Conservation (phyloP, 805 yeast species). For the Priceomyces haplophilus region DNA sequence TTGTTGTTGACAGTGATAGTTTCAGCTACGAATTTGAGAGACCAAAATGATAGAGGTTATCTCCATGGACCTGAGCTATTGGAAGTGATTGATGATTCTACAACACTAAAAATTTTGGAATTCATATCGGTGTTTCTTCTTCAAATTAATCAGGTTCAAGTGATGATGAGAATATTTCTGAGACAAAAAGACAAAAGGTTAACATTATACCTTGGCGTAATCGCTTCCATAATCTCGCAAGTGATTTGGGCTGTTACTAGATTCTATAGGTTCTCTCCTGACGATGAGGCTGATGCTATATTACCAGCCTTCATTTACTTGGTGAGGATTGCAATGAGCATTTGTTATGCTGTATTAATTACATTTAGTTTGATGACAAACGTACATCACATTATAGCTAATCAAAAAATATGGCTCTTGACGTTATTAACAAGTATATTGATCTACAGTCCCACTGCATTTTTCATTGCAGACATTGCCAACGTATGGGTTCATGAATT, state of each 20-base stretch:
- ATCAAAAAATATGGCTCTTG: constrained; percentile 50
- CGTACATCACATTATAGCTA: constrained; percentile 46
- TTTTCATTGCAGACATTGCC: constrained; percentile 74
- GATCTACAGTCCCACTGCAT: constrained; percentile 59
- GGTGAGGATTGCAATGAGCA: constrained; percentile 66
- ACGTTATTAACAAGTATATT: constrained; percentile 54
- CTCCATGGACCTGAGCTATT: constrained; percentile 45
- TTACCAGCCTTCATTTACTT: constrained; percentile 73
- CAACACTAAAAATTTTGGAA: constrained; percentile 53
- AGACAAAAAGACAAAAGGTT: constrained; percentile 66
- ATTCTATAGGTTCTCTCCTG: constrained; percentile 37
- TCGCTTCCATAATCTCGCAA: constrained; percentile 54
- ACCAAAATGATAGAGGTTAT: constrained; percentile 46
- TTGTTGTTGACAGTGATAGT: constrained; percentile 48
- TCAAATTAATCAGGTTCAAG: constrained; percentile 68
- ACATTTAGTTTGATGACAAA: constrained; percentile 54
- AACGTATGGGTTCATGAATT: constrained; percentile 72
- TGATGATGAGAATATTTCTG: constrained; percentile 63
- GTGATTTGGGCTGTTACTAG: constrained; percentile 68
- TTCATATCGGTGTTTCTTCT: constrained; percentile 55
- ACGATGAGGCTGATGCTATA: constrained; percentile 50
- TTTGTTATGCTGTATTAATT: constrained; percentile 64
- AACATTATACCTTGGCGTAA: constrained; percentile 56
- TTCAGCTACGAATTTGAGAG: constrained; percentile 43
- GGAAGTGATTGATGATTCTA: constrained; percentile 39